These are phyloP conservation scores for Ceratocystis diversiconidia DNA, from an alignment of 2,329 filamentous ascomycete genomes.

Conservation along the genomic window DNA sequence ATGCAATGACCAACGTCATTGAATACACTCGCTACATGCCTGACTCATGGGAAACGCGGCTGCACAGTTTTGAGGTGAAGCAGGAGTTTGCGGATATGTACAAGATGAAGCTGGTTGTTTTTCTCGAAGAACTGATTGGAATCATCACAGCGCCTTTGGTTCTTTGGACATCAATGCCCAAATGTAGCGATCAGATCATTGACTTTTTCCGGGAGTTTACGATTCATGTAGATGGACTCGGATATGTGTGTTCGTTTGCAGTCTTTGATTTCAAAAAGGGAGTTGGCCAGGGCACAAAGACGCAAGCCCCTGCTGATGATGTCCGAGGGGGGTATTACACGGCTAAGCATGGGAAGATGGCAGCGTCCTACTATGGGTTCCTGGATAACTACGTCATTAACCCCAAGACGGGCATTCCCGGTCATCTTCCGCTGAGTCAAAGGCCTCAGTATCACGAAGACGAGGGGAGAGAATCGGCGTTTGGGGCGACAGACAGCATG, in stretches of 20 bases:
- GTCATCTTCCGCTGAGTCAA: constrained; percentile 42
- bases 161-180: constrained; percentile 71
- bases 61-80: constrained; percentile 92
- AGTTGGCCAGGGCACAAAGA: constrained; percentile 32
- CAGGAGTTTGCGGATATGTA: constrained; percentile 81
- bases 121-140: constrained; percentile 80
- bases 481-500: not conserved
- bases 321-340: constrained; percentile 85
- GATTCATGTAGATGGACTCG: constrained; percentile 87
- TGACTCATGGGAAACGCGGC: constrained; percentile 68
- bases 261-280: constrained; percentile 94
- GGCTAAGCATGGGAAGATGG: constrained; percentile 94
- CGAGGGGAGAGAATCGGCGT: not conserved
- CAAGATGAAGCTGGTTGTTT: constrained; percentile 82
- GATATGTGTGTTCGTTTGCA: constrained; percentile 92
- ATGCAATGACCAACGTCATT: constrained; percentile 74
- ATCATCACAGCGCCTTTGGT: constrained; percentile 87
- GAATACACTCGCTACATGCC: constrained; percentile 88
- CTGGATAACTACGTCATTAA: constrained; percentile 79
- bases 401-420: constrained; percentile 50
- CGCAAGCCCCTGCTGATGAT: constrained; percentile 31
- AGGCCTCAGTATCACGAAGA: constrained; percentile 24
- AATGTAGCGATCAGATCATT: constrained; percentile 80
- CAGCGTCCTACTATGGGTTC: constrained; percentile 92
- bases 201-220: constrained; percentile 99